phyloP scores from a whole-genome alignment of 116 monocot genomes.

The Iris pallida region DNA sequence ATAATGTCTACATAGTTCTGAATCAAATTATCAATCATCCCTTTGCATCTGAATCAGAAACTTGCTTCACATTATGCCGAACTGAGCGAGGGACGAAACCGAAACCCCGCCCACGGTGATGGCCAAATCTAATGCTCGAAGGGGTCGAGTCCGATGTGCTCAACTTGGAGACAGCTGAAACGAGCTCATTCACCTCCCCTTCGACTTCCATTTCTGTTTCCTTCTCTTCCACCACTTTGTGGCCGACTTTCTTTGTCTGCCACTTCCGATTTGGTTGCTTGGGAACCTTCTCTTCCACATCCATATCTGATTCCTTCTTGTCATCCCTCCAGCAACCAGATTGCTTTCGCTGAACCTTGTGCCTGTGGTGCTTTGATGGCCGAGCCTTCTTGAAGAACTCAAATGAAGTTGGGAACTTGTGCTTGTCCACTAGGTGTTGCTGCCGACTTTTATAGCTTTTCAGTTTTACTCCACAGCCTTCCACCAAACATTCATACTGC shows the following conservation, averaged over 20 bases:
- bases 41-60: constrained; percentile 8
- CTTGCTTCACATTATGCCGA: constrained; percentile 25
- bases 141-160: constrained; percentile 65
- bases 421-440: constrained; percentile 83
- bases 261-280: constrained; percentile 13
- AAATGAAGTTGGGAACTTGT: constrained; percentile 79
- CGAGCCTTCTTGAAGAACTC: constrained; percentile 76
- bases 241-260: constrained; percentile 18
- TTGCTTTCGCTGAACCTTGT: constrained; percentile 36
- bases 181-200: constrained; percentile 55
- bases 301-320: constrained; percentile 21
- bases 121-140: constrained; percentile 61
- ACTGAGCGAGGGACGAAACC: constrained; percentile 65
- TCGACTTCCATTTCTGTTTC: constrained; percentile 54
- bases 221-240: constrained; percentile 2
- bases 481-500: constrained; percentile 93
- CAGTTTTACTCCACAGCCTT: constrained; percentile 80
- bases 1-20: no score
- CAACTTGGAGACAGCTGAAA: constrained; percentile 66
- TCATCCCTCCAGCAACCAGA: constrained; percentile 6
- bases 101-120: constrained; percentile 51
- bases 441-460: constrained; percentile 78
- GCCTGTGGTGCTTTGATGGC: constrained; percentile 60
- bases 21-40: not conserved
- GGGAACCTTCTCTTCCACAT: constrained; percentile 25